phyloP scores from a whole-genome alignment of 202 grass and related monocot species.

The Brachypodium distachyon region DNA sequence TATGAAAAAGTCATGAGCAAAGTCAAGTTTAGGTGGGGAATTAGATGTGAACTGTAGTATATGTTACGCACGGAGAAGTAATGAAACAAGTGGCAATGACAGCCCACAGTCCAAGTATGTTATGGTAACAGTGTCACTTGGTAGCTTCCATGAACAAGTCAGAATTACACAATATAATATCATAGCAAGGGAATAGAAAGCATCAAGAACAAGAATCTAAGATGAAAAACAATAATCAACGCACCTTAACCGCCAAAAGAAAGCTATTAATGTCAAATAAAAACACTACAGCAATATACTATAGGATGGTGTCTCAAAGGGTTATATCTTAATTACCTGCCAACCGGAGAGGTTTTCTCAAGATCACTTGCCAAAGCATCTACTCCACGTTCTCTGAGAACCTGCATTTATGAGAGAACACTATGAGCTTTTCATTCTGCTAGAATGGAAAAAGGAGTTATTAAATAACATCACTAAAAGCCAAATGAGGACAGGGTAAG shows the following conservation, averaged over 20 bases:
- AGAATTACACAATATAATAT: background rate
- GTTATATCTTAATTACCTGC: constrained; percentile 41
- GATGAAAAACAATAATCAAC: background rate
- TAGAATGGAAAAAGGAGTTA: background rate
- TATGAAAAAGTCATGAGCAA: too few species aligned
- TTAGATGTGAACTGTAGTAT: too few species aligned
- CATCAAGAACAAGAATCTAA: background rate
- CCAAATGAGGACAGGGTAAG: background rate
- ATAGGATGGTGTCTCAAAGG: background rate
- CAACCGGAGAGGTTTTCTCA: constrained; percentile 52
- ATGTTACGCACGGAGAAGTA: too few species aligned
- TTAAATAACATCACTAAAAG: background rate
- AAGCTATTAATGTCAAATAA: background rate
- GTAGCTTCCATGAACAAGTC: background rate
- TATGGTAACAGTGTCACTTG: background rate
- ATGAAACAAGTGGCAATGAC: background rate
- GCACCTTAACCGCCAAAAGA: background rate
- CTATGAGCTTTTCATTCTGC: background rate
- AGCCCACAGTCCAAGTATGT: background rate
- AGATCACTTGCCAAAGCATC: constrained; percentile 51
- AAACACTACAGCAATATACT: background rate
- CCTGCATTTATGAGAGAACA: constrained; percentile 46
- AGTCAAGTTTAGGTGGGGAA: too few species aligned
- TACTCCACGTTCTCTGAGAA: constrained; percentile 89
- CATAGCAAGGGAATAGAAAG: background rate